Evolutionary conservation across 2,329 filamentous ascomycete species (phyloP).

Genomic region (Sporothrix pallida): DNA sequence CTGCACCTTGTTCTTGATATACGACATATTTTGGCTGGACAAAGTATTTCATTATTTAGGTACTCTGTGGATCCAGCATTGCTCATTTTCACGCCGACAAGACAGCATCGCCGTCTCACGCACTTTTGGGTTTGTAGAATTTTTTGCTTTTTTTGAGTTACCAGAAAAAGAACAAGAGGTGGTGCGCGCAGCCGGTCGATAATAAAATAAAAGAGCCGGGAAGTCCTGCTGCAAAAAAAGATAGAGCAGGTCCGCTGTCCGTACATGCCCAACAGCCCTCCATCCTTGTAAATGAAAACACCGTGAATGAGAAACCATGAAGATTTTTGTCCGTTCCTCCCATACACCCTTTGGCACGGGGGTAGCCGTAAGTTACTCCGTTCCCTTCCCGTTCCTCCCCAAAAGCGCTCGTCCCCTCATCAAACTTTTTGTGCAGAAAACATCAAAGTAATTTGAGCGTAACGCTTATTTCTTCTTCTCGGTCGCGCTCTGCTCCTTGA

Average conservation of each 20-base stretch:
- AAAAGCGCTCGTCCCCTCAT: not conserved
- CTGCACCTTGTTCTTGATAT: not conserved
- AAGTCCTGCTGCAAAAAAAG: constrained; percentile 8
- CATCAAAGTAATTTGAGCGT: not conserved
- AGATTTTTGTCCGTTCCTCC: not conserved
- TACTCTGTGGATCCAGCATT: too few species aligned
- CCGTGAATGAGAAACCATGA: constrained; percentile 31
- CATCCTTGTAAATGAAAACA: constrained; percentile 31
- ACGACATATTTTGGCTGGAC: not conserved
- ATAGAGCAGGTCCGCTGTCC: constrained; percentile 27
- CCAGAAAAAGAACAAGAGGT: constrained; percentile 26
- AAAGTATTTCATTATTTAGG: not conserved
- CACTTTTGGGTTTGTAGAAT: not conserved
- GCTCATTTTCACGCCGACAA: too few species aligned
- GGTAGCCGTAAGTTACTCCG: not conserved
- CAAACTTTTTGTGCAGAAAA: constrained; percentile 28
- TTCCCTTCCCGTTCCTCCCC: not conserved
- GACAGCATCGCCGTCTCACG: not conserved
- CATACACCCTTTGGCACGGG: not conserved
- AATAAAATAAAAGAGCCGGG: constrained; percentile 1
- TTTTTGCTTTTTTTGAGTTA: constrained; percentile 32
- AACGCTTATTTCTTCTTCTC: constrained; percentile 40
- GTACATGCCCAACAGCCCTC: constrained; percentile 13
- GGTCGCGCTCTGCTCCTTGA: constrained; percentile 79
- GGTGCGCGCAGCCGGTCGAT: constrained; percentile 13